These are phyloP conservation scores for Pythium rhizo-oryzae DNA, from an alignment of 352 stramenopile species.

Conservation along the genomic window DNA sequence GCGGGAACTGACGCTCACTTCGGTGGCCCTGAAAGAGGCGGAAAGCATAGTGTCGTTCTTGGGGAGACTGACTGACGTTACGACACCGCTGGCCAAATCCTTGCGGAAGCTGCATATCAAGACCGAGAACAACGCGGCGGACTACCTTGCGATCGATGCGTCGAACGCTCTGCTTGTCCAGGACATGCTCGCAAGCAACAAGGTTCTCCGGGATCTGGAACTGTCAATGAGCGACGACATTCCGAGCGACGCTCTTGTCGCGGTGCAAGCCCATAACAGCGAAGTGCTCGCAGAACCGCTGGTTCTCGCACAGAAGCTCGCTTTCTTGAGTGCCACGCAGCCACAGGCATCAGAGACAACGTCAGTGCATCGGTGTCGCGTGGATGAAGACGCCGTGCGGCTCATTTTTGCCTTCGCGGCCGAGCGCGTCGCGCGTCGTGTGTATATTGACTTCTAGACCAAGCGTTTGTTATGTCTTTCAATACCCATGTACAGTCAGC, in stretches of 20 bases:
- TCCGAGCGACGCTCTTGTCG: slow-evolving; percentile 1
- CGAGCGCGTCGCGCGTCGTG: slow-evolving; percentile 6
- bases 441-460: slow-evolving; percentile 23
- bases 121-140: slow-evolving; percentile 10
- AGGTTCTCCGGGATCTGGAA: slow-evolving; percentile 11
- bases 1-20: slow-evolving; percentile 6
- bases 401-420: slow-evolving; percentile 22
- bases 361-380: background rate
- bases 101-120: slow-evolving; percentile 19
- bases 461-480: background rate
- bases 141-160: background rate
- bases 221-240: slow-evolving; percentile 13
- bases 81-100: slow-evolving; percentile 1
- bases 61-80: background rate
- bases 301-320: slow-evolving; percentile 6
- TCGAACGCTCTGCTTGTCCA: background rate
- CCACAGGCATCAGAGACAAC: background rate
- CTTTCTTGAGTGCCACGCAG: slow-evolving; percentile 17
- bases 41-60: slow-evolving; percentile 1
- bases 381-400: slow-evolving; percentile 21
- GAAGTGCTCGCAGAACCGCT: slow-evolving; percentile 18
- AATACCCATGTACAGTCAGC: background rate
- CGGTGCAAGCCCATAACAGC: slow-evolving; percentile 14
- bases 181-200: slow-evolving; percentile 13
- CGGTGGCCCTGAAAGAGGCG: slow-evolving; percentile 5